Conservation (phyloP, 352 stramenopile genomes). For the Globisporangium cystogenes region DNA sequence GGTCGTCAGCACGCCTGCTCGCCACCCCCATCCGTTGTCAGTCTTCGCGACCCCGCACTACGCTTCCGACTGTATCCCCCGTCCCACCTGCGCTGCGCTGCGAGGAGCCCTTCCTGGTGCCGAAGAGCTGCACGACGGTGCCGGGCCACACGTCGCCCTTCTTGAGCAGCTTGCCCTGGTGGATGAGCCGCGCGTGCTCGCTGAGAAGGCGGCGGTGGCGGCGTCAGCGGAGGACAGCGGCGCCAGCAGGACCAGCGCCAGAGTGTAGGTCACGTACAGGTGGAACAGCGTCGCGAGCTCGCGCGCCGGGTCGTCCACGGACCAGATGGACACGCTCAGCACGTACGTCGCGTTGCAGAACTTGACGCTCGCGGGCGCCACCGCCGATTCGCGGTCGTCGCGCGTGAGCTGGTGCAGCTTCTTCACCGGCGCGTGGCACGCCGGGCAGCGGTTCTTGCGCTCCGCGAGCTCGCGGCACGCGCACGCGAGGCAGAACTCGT, state of each 20-base stretch:
- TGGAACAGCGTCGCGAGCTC: constrained; percentile 65
- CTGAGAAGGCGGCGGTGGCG: constrained; percentile 28
- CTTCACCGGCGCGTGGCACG: constrained; percentile 53
- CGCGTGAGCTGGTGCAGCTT: constrained; percentile 45
- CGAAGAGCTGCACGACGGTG: constrained; percentile 78
- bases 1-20: constrained; percentile 2
- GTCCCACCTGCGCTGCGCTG: background rate
- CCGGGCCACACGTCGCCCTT: constrained; percentile 80
- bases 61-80: too few species aligned
- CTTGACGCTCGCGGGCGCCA: constrained; percentile 51
- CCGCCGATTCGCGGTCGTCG: too few species aligned
- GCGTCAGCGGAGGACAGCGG: too few species aligned
- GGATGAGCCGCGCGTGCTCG: constrained; percentile 66
- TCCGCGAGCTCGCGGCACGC: constrained; percentile 43
- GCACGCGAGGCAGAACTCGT: constrained; percentile 78
- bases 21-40: background rate
- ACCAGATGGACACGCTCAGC: constrained; percentile 77
- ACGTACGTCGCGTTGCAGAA: constrained; percentile 81
- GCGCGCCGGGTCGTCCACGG: constrained; percentile 57
- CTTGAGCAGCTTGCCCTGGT: constrained; percentile 78
- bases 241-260: background rate
- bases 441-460: constrained; percentile 63
- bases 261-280: constrained; percentile 31
- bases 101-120: constrained; percentile 36
- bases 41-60: background rate